Conservation (phyloP, 2,329 filamentous ascomycete species). For the Onygenales sp. region DNA sequence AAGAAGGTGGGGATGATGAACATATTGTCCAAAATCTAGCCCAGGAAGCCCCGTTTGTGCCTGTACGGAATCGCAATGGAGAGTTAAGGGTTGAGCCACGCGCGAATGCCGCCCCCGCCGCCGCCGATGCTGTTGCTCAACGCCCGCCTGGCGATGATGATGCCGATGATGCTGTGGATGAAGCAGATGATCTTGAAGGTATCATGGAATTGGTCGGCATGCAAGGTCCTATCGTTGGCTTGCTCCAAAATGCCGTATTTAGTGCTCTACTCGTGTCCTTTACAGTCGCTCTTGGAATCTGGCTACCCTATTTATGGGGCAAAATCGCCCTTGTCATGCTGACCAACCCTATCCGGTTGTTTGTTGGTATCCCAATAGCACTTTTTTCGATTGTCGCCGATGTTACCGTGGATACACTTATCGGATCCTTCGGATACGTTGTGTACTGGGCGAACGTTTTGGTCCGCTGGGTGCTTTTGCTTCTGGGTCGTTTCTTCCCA, state of each 20-base stretch:
- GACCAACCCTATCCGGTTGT: constrained; percentile 63
- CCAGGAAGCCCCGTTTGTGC: constrained; percentile 52
- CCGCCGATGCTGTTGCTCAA: background rate
- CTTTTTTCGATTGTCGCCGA: constrained; percentile 67
- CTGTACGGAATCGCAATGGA: constrained; percentile 36
- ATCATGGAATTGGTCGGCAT: constrained; percentile 94
- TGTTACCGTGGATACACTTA: constrained; percentile 63
- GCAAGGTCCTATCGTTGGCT: constrained; percentile 79
- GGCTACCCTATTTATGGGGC: constrained; percentile 85
- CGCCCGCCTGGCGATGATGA: constrained; percentile 49
- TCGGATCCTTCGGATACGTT: constrained; percentile 53
- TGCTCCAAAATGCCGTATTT: constrained; percentile 93
- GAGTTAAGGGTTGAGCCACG: constrained; percentile 33
- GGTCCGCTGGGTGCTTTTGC: constrained; percentile 23
- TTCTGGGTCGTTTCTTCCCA: constrained; percentile 26
- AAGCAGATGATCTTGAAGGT: constrained; percentile 90
- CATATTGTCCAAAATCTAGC: constrained; percentile 47
- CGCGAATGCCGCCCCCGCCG: background rate
- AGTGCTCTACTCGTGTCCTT: constrained; percentile 82
- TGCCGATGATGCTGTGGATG: constrained; percentile 47
- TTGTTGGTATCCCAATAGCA: constrained; percentile 60
- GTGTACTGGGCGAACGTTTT: constrained; percentile 31
- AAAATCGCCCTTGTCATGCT: constrained; percentile 72
- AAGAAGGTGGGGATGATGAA: constrained; percentile 42
- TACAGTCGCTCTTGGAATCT: constrained; percentile 76